Percentiles rank a stretch among this genome's conserved stretches.
Evolutionary conservation across 148 eudicot species (phyloP).

Genomic region (Silene uniflora): DNA sequence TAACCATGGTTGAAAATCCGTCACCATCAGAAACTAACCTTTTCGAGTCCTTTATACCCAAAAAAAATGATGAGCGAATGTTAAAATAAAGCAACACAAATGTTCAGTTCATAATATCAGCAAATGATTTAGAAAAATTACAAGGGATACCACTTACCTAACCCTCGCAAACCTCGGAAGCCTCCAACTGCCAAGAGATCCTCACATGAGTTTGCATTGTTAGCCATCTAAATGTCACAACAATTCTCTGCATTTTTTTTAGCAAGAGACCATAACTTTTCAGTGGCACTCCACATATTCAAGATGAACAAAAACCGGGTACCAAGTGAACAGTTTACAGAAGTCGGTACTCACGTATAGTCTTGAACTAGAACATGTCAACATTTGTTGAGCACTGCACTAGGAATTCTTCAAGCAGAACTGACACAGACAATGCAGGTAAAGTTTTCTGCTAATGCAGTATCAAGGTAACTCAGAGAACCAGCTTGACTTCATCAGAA

Average conservation of each 20-base stretch:
- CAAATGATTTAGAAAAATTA: neutral
- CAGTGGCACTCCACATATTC: constrained; percentile 7
- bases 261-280: neutral
- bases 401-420: constrained; percentile 73
- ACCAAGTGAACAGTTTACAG: neutral
- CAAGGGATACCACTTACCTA: neutral
- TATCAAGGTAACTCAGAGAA: constrained; percentile 74
- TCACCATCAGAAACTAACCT: neutral
- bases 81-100: neutral
- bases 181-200: constrained; percentile 1
- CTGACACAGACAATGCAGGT: constrained; percentile 88
- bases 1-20: neutral
- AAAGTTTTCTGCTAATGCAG: constrained; percentile 84
- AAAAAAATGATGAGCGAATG: neutral
- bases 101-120: neutral
- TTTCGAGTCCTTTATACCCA: neutral
- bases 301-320: constrained; percentile 4
- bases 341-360: neutral
- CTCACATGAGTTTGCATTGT: constrained; percentile 1
- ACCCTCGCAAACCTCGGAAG: neutral
- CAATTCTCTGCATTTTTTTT: constrained; percentile 4
- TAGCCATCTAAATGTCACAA: neutral
- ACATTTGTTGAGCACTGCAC: constrained; percentile 78
- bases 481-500: constrained; percentile 82
- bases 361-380: constrained; percentile 60